Conservation (phyloP, 2,329 filamentous ascomycete genomes). For the Basipetospora sp. region DNA sequence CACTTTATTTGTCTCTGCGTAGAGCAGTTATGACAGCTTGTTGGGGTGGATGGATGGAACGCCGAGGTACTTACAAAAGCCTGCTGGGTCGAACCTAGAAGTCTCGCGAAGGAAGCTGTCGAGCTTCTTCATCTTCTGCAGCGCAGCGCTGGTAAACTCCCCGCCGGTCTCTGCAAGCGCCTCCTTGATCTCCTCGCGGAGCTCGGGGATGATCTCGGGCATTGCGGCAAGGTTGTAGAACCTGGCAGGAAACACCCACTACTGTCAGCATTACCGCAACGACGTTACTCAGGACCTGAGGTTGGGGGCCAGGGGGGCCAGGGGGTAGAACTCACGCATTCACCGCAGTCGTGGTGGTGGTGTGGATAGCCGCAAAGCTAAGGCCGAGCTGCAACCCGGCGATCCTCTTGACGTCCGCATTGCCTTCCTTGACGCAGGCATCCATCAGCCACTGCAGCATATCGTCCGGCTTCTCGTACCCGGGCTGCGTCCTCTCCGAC, state of each 20-base stretch:
- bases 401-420: conserved; percentile 19
- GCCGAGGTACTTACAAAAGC: conserved; percentile 21
- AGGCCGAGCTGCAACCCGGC: conserved; percentile 28
- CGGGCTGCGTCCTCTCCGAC: conserved; percentile 6
- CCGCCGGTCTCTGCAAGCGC: conserved; percentile 21
- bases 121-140: conserved; percentile 25
- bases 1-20: too few relatives aligned
- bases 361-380: conserved; percentile 37
- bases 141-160: conserved; percentile 19
- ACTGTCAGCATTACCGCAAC: neutral
- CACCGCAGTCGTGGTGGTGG: conserved; percentile 29
- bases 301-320: neutral
- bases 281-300: too few relatives aligned
- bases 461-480: conserved; percentile 25
- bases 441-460: conserved; percentile 34
- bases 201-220: conserved; percentile 33
- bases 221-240: conserved; percentile 37
- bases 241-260: too few relatives aligned
- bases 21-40: neutral
- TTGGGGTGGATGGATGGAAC: neutral
- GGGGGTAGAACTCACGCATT: conserved; percentile 21
- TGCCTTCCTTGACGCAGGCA: conserved; percentile 19
- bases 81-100: conserved; percentile 17
- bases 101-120: conserved; percentile 27
- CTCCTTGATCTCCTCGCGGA: conserved; percentile 34